Base-by-base conservation (phyloP, 805 yeast species). In the Cyberlindnera euphorbiiphila region DNA sequence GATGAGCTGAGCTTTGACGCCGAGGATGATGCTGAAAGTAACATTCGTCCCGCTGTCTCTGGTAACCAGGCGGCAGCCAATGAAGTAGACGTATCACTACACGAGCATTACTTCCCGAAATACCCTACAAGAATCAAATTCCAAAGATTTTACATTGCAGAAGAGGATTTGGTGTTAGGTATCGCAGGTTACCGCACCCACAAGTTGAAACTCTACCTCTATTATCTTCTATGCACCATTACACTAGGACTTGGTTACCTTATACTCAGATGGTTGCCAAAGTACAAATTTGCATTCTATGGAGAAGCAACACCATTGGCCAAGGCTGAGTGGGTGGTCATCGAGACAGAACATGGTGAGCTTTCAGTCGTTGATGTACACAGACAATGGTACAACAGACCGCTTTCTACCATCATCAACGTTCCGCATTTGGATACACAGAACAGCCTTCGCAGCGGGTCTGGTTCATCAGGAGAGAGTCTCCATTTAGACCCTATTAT, bases 301-400 rank as follows among this genome's bases (percentile, higher is more conserved):
- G 96, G 95, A 6, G 61, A 62, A 14, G 66, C 69, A 20, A 69
- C 74, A 4, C 82, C 94, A 0, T 65, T 93, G 43, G 96, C 87
- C 1, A 72, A 73, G 44, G 82, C 96, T 22, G 95, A 88, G 52
- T 86, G 96, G 93, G 83, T 89, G 12, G 95, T 88, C 13, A 71
- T 93, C 17, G 99, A 93, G 62, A 94, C 87, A 49, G 97, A 89
- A 57, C 82, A 77, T 68, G 98, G 97, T 14, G 95, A 87, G 50
- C 69, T 93, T 44, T 69, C 74, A 25, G 72, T 81, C 14, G 71
- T 76, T 4, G 58, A 64, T 3, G 77, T 93, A 11, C 52, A 65
- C 1, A 72, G 81, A 46, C 61, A 64, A 29, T 72, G 85, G 67
- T 85, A 81, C 54, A 80, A 83, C 50, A 76, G 85, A 49, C 70